A percentile compares a stretch with the other conserved stretches of the same genome.
Evolutionary conservation across 2,329 filamentous ascomycete species (phyloP).

Genomic region (Ramichloridium luteum): DNA sequence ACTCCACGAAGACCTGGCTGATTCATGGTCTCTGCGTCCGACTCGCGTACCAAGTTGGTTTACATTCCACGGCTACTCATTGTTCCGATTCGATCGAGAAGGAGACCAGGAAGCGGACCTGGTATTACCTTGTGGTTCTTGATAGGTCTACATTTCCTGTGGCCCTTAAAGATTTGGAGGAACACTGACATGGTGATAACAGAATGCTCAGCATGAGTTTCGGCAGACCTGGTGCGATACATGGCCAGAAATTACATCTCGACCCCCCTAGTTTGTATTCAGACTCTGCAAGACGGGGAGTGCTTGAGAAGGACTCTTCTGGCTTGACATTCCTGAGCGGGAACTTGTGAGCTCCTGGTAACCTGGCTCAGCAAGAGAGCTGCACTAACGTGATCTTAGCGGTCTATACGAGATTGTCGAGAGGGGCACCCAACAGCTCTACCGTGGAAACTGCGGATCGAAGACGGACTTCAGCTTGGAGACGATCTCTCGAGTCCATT

Average conservation of each 20-base stretch:
- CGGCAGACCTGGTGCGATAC: conserved; percentile 3
- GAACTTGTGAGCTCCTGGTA: too few species aligned
- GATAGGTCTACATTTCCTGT: too few species aligned
- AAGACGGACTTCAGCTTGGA: conserved; percentile 4
- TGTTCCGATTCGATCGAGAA: conserved; percentile 4
- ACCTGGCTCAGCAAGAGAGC: too few species aligned
- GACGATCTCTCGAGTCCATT: conserved; percentile 4
- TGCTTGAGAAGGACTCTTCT: conserved; percentile 2
- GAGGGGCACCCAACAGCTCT: conserved; percentile 3
- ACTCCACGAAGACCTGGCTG: conserved; percentile 3
- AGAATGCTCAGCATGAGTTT: conserved; percentile 5
- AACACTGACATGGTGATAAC: too few species aligned
- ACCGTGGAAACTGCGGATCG: conserved; percentile 4
- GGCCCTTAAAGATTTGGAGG: too few species aligned
- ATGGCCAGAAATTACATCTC: background rate
- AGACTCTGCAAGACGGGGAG: conserved; percentile 3
- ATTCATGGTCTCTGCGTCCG: conserved; percentile 4
- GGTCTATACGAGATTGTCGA: conserved; percentile 3
- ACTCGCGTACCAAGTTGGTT: conserved; percentile 5
- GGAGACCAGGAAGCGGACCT: conserved; percentile 4
- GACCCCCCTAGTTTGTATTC: conserved; percentile 2
- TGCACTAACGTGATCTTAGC: too few species aligned
- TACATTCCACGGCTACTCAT: conserved; percentile 6
- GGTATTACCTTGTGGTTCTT: conserved; percentile 3
- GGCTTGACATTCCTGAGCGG: conserved; percentile 3